A percentile compares a stretch with the other conserved stretches of the same genome.
Conservation (phyloP, 371 early-diverging fungal species). For the Mucor velutinosus region DNA sequence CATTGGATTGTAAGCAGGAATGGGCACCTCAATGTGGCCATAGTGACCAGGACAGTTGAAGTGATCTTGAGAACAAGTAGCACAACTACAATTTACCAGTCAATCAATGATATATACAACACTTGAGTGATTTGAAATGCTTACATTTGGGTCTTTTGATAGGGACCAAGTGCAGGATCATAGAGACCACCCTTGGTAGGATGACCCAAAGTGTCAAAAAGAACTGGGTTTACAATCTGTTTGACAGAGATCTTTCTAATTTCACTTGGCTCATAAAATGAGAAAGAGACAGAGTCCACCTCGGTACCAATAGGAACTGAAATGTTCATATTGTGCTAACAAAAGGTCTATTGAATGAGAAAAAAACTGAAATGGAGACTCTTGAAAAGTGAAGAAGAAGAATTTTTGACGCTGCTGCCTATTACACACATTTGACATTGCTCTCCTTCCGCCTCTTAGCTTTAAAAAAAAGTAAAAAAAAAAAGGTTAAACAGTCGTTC, state of each 20-base stretch:
- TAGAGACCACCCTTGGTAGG: conserved; percentile 95
- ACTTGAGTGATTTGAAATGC: no score
- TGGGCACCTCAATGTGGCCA: conserved; percentile 98
- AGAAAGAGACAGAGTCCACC: conserved; percentile 79
- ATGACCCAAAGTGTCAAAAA: conserved; percentile 92
- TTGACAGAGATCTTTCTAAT: conserved; percentile 93
- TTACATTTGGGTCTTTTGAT: conserved; percentile 74
- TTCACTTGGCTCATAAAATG: conserved; percentile 92
- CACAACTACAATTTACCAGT: conserved; percentile 72
- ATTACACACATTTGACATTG: neutral
- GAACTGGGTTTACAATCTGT: conserved; percentile 86
- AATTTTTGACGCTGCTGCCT: conserved; percentile 3
- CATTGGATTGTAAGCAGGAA: conserved; percentile 96
- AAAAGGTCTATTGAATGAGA: neutral
- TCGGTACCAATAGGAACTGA: conserved; percentile 68
- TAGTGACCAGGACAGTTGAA: conserved; percentile 98
- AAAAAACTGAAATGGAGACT: neutral
- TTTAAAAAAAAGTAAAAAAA: conserved; percentile 14
- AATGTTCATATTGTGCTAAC: conserved; percentile 60
- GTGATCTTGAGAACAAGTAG: conserved; percentile 85
- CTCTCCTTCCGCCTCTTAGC: conserved; percentile 2
- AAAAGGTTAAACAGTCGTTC: conserved; percentile 10
- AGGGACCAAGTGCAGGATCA: conserved; percentile 97
- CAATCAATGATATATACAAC: neutral
- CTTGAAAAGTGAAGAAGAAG: conserved; percentile 7